Evolutionary conservation across 2,329 filamentous ascomycete species (phyloP), one percentile per base, ranked within the genome.

Genomic region (Talaromyces pinophilus): DNA sequence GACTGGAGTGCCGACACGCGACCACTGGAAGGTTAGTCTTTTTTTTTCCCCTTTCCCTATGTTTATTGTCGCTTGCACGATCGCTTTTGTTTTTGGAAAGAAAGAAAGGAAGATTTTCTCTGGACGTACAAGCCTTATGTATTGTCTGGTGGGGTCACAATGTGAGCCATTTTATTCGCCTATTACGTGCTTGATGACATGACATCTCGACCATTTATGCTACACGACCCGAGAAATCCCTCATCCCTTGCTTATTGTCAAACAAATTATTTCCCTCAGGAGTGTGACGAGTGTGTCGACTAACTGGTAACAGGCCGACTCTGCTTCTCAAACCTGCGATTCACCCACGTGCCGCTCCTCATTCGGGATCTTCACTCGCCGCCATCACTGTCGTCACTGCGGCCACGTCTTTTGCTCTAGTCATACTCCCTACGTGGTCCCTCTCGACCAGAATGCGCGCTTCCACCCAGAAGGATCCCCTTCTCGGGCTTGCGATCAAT

Each of bases 371-470:
- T 87, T 87, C 77, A 81, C 85, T 61, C 86, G 87, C 61, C 86
- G 87, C 66, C 87, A 90, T 72, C 87, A 90, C 77, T 90, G 87
- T 76, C 85, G 87, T 66, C 87, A 88, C 71, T 90, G 87, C 71
- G 87, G 87, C 52, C 84, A 88, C 71, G 84, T 90, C 71, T 89
- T 88, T 74, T 90, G 87, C 78, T 82, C 83, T 67, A 80, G 83
- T 40, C 87, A 90, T 78, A 85, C 84, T 60, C 79, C 82, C 55
- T 81, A 84, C 72, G 77, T 79, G 59, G 85, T 89, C 11, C 85
- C 85, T 7, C 84, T 90, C 17, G 86, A 89, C 72, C 87, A 89
- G 76, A 81, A 87, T 66, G 87, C 87, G 17, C 83, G 84, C 65
- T 88, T 88, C 77, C 87, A 89, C 70, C 85, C 87, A 0, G 78